Base-by-base conservation (phyloP, 2,329 filamentous ascomycete species). In the Fusarium bactridioides region DNA sequence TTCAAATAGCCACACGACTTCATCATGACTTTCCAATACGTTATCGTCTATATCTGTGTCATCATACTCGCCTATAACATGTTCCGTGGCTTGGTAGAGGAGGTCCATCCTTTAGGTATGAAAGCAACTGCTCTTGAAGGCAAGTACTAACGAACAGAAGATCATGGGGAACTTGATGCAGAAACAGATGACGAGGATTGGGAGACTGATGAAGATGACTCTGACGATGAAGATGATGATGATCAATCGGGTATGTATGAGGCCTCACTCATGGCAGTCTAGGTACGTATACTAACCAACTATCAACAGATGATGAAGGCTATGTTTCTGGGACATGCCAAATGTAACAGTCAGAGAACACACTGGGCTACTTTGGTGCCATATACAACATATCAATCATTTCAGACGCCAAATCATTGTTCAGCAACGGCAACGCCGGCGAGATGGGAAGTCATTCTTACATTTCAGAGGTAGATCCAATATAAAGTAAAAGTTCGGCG, bases 381-480 rank as follows among this genome's bases (percentile, higher is more conserved):
- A 48, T n/a, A 11, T 4, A 7, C 12, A 15, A 18, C 13, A 10
- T 23, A 23, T 13, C 10, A 33, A 23, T 5, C 11, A 13, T 50
- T 5, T 19, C 16, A 23, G 15, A 31, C 8, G 2, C 11, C 9
- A 18, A 18, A 18, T 1, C 5, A 23, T 7, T 18, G 0, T 31
- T 23, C 7, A 9, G 11, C 8, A 23, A 13, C 5, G 4, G 16
- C 16, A 12, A 13, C 4, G 4, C 15, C 13, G 8, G 21, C 19
- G 10, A 18, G 2, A 11, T 13, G 33, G 3, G 15, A 18, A 31
- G 15, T n/a, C 4, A 12, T n/a, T 12, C 4, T 4, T 18, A 0
- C 10, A 31, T 9, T 18, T n/a, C 10, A 31, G n/a, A n/a, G 6
- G 4, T n/a, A 29, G 13, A 21, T 45, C 3, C 6, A 10, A 16